Conservation (phyloP, 495 filamentous ascomycete species). For the Xanthoparmelia taractica region DNA sequence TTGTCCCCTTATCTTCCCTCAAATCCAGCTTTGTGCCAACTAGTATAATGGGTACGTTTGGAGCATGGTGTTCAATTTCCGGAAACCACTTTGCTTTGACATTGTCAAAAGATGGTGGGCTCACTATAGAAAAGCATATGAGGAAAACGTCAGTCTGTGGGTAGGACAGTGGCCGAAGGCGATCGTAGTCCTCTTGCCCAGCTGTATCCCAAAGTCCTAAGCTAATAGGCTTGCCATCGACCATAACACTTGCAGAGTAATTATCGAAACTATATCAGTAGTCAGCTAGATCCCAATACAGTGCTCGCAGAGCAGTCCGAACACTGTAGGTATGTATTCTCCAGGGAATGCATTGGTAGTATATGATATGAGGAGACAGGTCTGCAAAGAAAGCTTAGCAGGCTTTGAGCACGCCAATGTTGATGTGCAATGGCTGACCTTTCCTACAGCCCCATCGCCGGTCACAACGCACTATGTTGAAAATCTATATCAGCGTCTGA, state of each 20-base stretch:
- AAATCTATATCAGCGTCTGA: constrained; percentile 28
- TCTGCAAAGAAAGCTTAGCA: constrained; percentile 46
- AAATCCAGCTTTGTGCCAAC: constrained; percentile 97
- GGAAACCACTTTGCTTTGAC: constrained; percentile 95
- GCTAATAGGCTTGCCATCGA: constrained; percentile 94
- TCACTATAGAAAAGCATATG: constrained; percentile 97
- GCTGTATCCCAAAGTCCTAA: constrained; percentile 98
- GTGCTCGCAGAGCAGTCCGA: constrained; percentile 37
- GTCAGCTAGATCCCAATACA: constrained; percentile 15
- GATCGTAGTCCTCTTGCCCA: constrained; percentile 97
- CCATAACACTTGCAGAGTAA: constrained; percentile 97
- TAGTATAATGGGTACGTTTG: constrained; percentile 89
- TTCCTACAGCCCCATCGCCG: constrained; percentile 96
- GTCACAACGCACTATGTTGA: constrained; percentile 83
- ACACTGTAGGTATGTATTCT: constrained; percentile 99
- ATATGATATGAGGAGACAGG: constrained; percentile 97
- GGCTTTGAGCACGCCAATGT: constrained; percentile 3
- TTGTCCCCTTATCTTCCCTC: constrained; percentile 77
- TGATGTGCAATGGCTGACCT: constrained; percentile 47
- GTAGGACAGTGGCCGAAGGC: constrained; percentile 90
- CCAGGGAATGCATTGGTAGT: constrained; percentile 98
- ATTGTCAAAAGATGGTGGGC: constrained; percentile 95
- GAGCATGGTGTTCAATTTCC: constrained; percentile 94
- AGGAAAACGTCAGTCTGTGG: constrained; percentile 97
- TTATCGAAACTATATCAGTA: constrained; percentile 80